Evolutionary conservation across 495 filamentous ascomycete genomes (phyloP), one percentile per base, ranked within the genome.

Genomic region (Pyrenopolyporus hunteri): DNA sequence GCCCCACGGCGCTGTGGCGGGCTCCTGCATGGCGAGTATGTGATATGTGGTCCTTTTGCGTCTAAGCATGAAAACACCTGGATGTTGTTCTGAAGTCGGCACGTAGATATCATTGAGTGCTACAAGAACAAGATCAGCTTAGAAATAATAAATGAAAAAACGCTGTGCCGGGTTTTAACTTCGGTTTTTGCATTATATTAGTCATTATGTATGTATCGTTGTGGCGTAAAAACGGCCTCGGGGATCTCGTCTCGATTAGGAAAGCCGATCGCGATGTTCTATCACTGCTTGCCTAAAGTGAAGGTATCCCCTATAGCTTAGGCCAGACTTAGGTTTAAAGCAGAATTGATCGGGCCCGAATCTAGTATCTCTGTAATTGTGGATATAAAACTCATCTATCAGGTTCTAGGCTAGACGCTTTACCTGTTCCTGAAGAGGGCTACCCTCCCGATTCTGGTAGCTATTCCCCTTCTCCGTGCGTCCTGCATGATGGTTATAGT

Each of bases 371-470:
- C n/a, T n/a, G n/a, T n/a, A n/a, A n/a, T n/a, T n/a, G n/a, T n/a
- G n/a, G n/a, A n/a, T n/a, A 11, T 40, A 9, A n/a, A 42, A 17
- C 4, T n/a, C 19, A 42, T 42, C 19, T 35, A 40, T 9, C 42
- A 33, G 20, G 47, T 51, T 48, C 57, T 57, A 32, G 57, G 40
- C 57, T 57, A 39, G 57, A 23, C 46, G 28, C 63, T 61, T 57
- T 60, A 50, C 63, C 37, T 57, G 63, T 66, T 66, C 63, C 63
- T 66, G 28, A 17, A 23, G 10, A 22, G 25, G 37, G 32, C 29
- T n/a, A 49, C 39, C 44, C 52, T 49, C 63, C 49, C 37, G 16
- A 65, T 45, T 26, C 28, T 53, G 23, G 44, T 29, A 36, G 37
- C 25, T 11, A 17, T 16, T 6, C 23, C n/a, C 13, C 7, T 9